Evolutionary conservation across 1,139 yeast species (phyloP), one percentile per base, ranked within the genome.

Genomic region (Wickerhamomyces sp.): DNA sequence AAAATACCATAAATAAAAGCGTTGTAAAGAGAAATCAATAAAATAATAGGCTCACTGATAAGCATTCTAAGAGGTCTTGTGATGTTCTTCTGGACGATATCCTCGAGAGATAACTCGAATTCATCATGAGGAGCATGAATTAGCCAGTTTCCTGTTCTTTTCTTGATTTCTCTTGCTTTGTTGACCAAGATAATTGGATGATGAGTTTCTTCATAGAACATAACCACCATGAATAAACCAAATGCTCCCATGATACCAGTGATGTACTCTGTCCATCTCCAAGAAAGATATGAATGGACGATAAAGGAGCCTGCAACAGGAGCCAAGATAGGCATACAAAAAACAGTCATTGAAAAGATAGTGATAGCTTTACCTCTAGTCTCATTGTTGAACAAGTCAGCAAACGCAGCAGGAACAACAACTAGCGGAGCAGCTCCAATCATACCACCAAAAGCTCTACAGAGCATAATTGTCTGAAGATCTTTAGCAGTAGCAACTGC

Each of bases 41-140:
- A 68, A 47, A 87, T 63, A 43, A 86, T 81, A 32, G 95, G 95
- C 60, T 87, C 96, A 8, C 73, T 67, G 46, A 75, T 61, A 46
- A 87, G 67, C 87, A 87, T 80, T 21, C 59, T 59, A 15, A 86
- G 38, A 7, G 96, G 96, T 63, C 95, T 74, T 5, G 82, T 58
- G 35, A 87, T 60, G 52, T 82, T 85, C 55, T 81, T 83, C 51
- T 81, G 78, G 22, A 71, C 75, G 47, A 88, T 78, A 53, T 82
- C 90, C 52, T 70, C 70, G 33, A 86, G 42, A 28, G 79, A 69
- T 37, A 86, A 65, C 39, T 72, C 71, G 40, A 81, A 73, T 52
- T 80, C 84, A 58, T 88, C 95, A 55, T 83, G 94, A 6, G 94
- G 81, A 22, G 96, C 95, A 55, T 77, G 79, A 39, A 87, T 82